These are phyloP conservation scores for Aspergillus panamensis DNA, from an alignment of 495 filamentous ascomycete species.

Conservation along the genomic window DNA sequence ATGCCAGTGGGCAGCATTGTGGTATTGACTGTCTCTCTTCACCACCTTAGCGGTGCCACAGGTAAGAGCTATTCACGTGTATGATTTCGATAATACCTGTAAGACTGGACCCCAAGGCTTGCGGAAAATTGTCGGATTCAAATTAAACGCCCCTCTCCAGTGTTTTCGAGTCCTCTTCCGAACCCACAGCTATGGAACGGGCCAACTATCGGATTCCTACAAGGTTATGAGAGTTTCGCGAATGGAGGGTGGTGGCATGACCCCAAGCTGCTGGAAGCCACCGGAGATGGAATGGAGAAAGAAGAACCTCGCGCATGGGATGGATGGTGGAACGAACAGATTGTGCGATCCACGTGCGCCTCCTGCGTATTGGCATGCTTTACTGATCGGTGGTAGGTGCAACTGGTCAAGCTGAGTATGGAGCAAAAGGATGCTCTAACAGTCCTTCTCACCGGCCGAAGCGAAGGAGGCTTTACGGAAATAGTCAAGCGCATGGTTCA, in stretches of 20 bases:
- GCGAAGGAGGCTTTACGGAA: slow-evolving; percentile 68
- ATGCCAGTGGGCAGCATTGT: slow-evolving; percentile 8
- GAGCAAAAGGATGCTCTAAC: slow-evolving; percentile 82
- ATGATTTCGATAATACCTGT: slow-evolving; percentile 99
- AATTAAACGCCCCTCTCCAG: slow-evolving; percentile 40
- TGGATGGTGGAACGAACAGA: slow-evolving; percentile 97
- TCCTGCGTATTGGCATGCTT: neutral
- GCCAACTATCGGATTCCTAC: slow-evolving; percentile 68
- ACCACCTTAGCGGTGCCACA: slow-evolving; percentile 50
- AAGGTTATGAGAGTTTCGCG: slow-evolving; percentile 68
- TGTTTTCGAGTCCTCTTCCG: slow-evolving; percentile 86
- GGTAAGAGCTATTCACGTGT: slow-evolving; percentile 83
- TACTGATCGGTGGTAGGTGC: slow-evolving; percentile 52
- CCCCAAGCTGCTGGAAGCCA: slow-evolving; percentile 75
- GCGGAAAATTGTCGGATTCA: neutral
- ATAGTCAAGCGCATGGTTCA: slow-evolving; percentile 79
- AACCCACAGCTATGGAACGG: slow-evolving; percentile 85
- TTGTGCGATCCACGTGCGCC: slow-evolving; percentile 45
- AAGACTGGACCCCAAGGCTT: slow-evolving; percentile 26
- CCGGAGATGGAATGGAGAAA: slow-evolving; percentile 75
- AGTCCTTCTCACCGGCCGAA: slow-evolving; percentile 85
- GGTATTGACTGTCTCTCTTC: slow-evolving; percentile 2
- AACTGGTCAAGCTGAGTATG: slow-evolving; percentile 77
- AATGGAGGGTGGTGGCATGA: slow-evolving; percentile 99
- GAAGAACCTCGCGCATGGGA: slow-evolving; percentile 85